A percentile compares a stretch with the other conserved stretches of the same genome.
Evolutionary conservation across 2,329 filamentous ascomycete genomes (phyloP).

Genomic region (Blastomyces parvus): DNA sequence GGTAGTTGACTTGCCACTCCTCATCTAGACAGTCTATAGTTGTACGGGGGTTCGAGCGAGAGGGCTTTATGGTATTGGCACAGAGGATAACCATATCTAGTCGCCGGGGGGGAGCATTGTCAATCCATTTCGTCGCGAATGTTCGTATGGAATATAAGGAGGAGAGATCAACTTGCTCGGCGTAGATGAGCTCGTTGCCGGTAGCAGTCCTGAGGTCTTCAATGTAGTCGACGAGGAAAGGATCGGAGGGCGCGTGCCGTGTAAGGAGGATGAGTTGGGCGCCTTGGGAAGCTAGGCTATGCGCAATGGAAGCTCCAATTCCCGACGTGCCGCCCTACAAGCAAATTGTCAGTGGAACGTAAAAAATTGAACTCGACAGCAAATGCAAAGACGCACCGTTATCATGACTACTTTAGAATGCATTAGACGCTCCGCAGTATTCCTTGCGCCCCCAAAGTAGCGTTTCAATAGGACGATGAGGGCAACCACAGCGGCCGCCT

Average conservation of each 20-base stretch:
- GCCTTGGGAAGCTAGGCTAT: slow-evolving; percentile 66
- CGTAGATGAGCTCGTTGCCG: slow-evolving; percentile 80
- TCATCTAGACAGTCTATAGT: slow-evolving; percentile 76
- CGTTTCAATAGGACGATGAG: slow-evolving; percentile 55
- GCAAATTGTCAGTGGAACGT: slow-evolving; percentile 14
- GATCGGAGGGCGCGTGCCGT: slow-evolving; percentile 67
- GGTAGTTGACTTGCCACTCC: slow-evolving; percentile 90
- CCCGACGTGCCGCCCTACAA: slow-evolving; percentile 76
- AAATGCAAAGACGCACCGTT: slow-evolving; percentile 48
- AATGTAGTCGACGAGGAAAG: slow-evolving; percentile 86
- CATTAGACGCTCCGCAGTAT: slow-evolving; percentile 70
- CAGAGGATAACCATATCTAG: slow-evolving; percentile 88
- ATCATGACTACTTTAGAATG: slow-evolving; percentile 90
- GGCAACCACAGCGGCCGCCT: slow-evolving; percentile 43
- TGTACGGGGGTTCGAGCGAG: slow-evolving; percentile 43
- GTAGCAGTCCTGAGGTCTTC: slow-evolving; percentile 71
- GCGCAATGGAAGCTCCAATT: slow-evolving; percentile 68
- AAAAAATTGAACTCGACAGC: slow-evolving; percentile 2
- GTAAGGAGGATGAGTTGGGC: slow-evolving; percentile 88
- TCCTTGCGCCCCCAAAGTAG: slow-evolving; percentile 67
- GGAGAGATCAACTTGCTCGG: slow-evolving; percentile 83
- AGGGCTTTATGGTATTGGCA: slow-evolving; percentile 67
- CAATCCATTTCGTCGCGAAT: slow-evolving; percentile 97
- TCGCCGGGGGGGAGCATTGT: slow-evolving; percentile 80
- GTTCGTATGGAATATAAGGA: slow-evolving; percentile 82